Evolutionary conservation across 225 moss, liverwort and hornwort species (phyloP).

Genomic region (Climacium dendroides): DNA sequence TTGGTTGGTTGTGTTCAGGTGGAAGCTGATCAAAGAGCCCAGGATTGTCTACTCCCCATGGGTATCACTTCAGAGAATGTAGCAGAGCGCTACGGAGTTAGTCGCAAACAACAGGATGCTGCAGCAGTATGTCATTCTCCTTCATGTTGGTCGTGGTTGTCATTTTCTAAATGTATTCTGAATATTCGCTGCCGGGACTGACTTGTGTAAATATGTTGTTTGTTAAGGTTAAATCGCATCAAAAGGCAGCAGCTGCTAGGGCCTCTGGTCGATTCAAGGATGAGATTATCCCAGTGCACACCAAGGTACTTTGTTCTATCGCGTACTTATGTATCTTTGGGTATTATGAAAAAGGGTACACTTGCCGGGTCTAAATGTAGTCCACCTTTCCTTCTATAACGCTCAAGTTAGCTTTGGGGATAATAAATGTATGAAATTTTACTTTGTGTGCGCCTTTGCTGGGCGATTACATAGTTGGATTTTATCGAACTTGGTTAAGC

Average conservation of each 20-base stretch:
- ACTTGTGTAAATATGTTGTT: neutral
- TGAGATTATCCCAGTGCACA: slow-evolving; percentile 74
- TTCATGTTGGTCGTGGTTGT: neutral
- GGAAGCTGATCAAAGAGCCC: slow-evolving; percentile 48
- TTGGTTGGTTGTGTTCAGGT: slow-evolving; percentile 4
- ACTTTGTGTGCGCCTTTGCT: neutral
- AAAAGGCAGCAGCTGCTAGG: slow-evolving; percentile 72
- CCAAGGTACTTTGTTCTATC: slow-evolving; percentile 31
- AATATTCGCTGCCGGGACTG: neutral
- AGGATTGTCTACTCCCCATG: slow-evolving; percentile 90
- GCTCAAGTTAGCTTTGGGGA: neutral
- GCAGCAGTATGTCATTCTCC: slow-evolving; percentile 37
- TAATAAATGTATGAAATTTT: neutral
- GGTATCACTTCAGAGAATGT: slow-evolving; percentile 96
- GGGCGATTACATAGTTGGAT: neutral
- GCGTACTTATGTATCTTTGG: neutral
- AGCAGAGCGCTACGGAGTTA: slow-evolving; percentile 52
- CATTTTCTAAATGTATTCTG: neutral
- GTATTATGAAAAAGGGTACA: neutral
- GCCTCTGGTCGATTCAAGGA: slow-evolving; percentile 74
- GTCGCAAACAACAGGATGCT: slow-evolving; percentile 68
- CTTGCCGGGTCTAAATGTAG: neutral
- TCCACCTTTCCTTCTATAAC: neutral
- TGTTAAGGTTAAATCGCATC: slow-evolving; percentile 48
- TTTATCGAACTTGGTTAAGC: neutral